Base-by-base conservation (phyloP, 164 flowering plant genomes). In the Tinospora cordifolia region DNA sequence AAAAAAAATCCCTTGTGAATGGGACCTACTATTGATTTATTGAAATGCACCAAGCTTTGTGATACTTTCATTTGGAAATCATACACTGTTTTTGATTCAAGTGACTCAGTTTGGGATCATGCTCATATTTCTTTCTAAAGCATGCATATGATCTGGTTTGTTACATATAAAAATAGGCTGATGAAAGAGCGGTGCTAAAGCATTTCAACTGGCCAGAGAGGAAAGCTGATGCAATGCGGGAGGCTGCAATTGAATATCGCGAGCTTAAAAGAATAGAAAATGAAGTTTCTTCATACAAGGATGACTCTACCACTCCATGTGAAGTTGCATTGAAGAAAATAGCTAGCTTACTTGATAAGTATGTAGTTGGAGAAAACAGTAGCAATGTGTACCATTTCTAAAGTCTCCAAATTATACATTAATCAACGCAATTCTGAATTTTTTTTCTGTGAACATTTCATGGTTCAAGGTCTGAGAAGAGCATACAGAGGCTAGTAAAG, bases 161-260 rank as follows among this genome's bases (percentile, higher is more conserved):
- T 2, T 4, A 30, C 4, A 30, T 30, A 30, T 30, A 30, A 1
- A 39, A 65, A 63, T 75, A 88, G 93, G 87, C 89, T 73, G 90
- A 88, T 78, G 90, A 88, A 78, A 73, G 85, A n/a, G 86, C 90
- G 68, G 90, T 88, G 62, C 74, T 88, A 71, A 88, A 84, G 79
- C 87, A 88, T 77, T 88, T 88, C 71, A 81, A 84, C 36, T 88
- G 93, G 93, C 93, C 90, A 10, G 90, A 88, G 84, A 83, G 49
- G 71, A 88, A 85, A 77, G 90, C 88, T 22, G 93, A 88, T 84
- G 87, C 89, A 59, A 75, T 88, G 84, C 67, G 90, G 59, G 93
- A 88, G 81, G 90, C 90, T 68, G 89, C 93, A 17, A 62, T 88
- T 46, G 93, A 86, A 63, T 88, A 87, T 70, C 86, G 90, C 21